phyloP scores from a whole-genome alignment of 169 alveolate species.

The Sarcocystis neurona region DNA sequence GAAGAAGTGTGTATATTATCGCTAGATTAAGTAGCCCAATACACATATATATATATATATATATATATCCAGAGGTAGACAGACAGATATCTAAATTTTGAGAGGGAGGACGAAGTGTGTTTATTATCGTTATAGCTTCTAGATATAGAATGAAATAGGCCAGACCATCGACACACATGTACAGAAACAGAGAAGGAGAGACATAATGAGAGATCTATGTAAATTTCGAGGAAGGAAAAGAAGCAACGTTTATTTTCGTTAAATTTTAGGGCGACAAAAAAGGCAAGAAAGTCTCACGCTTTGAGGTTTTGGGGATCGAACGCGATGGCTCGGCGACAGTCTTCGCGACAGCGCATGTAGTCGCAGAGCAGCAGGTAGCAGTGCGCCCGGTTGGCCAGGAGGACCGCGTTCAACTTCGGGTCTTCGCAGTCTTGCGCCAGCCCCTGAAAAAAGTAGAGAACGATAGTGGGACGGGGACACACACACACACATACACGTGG shows the following conservation, averaged over 20 bases:
- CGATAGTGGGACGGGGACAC: conserved; percentile 41
- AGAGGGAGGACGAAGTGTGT: too few species aligned
- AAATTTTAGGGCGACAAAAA: background rate
- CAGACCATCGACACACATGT: background rate
- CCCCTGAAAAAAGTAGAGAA: conserved; percentile 56
- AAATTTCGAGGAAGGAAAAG: background rate
- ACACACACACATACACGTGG: too few species aligned
- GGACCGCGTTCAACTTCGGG: conserved; percentile 48
- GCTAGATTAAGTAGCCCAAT: background rate
- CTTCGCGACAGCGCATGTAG: conserved; percentile 65
- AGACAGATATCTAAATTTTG: too few species aligned
- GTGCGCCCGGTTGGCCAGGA: conserved; percentile 67
- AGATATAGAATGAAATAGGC: background rate
- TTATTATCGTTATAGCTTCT: background rate
- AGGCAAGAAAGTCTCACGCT: conserved; percentile 38
- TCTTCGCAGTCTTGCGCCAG: conserved; percentile 59
- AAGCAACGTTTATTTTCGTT: too few species aligned
- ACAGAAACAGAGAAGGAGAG: background rate
- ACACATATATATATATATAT: background rate
- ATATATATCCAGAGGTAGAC: background rate
- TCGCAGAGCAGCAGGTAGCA: conserved; percentile 53
- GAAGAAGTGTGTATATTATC: too few species aligned
- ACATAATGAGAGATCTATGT: background rate
- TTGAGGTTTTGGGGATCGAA: conserved; percentile 62
- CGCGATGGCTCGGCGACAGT: conserved; percentile 60